phyloP scores from a whole-genome alignment of 805 yeast species.

The Schwanniomyces polymorphus region DNA sequence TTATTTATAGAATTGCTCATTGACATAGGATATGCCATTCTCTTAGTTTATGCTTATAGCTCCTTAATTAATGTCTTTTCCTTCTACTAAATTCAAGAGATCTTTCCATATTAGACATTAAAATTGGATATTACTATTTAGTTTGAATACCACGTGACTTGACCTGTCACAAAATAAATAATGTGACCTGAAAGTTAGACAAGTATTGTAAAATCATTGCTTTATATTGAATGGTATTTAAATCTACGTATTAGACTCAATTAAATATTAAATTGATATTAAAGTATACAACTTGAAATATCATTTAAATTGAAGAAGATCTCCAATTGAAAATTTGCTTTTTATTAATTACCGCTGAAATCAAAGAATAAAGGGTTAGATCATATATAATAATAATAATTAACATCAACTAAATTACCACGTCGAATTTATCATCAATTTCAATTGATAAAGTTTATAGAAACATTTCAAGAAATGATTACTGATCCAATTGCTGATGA shows the following conservation, averaged over 20 bases:
- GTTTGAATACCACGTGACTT: background rate
- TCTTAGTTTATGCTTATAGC: too few species aligned
- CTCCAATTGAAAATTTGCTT: background rate
- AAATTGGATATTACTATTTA: background rate
- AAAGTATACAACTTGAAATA: background rate
- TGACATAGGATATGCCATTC: too few species aligned
- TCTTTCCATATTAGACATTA: too few species aligned
- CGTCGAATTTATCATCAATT: background rate
- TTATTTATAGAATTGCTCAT: too few species aligned
- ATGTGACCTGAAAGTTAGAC: background rate
- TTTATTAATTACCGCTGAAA: background rate
- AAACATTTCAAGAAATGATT: constrained; percentile 10
- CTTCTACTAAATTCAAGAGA: too few species aligned
- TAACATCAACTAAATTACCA: background rate
- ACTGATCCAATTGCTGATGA: constrained; percentile 9
- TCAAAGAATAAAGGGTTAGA: background rate
- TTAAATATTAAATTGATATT: background rate
- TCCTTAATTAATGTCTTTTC: too few species aligned
- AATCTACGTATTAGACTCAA: background rate
- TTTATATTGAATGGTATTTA: background rate
- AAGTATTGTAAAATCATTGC: background rate
- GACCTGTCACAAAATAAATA: background rate
- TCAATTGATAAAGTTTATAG: constrained; percentile 6
- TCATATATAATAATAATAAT: background rate
- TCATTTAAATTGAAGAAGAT: background rate